Base-by-base conservation (phyloP, 1,139 yeast genomes). In the Saccharomycopsis hybrid region DNA sequence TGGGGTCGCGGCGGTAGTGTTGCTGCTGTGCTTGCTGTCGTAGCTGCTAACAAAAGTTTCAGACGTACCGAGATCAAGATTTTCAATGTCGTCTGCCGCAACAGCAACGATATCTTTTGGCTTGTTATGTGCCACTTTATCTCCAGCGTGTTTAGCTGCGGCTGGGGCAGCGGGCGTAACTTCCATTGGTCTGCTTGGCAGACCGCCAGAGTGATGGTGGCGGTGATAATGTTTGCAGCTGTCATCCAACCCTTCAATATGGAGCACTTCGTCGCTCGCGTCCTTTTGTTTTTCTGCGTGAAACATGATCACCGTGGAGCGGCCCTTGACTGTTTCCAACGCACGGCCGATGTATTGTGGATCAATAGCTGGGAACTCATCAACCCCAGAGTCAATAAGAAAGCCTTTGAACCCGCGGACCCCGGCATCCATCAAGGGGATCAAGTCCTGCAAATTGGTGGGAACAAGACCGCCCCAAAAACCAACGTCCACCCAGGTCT, bases 391-490 rank as follows among this genome's bases (percentile, higher is more conserved):
- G 57, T 88, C 95, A 59, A 89, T 87, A 69, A 89, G 69, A 60
- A 90, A 90, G 36, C 95, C 92, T 64, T 89, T 89, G 70, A 89
- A 89, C 0, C 97, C 97, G 50, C 96, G 73, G 2, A 89, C 96
- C 43, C 97, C 97, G 60, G 86, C 82, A 52, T 78, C 67, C 53
- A 88, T 81, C 58, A 90, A 73, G 0, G 96, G 95, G 28, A 76
- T 70, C 57, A 89, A 71, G 57, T 86, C 81, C 9, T 74, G 68
- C 52, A 82, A 64, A 64, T 90, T 90, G 52, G 74, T 76, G 3
- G 97, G 97, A 38, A 90, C 77, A 56, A 89, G 69, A 0, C 97
- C 97, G 49, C 97, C 97, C 97, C 97, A 90, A 65, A 90, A 89
- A 0, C 89, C 97, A 9, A 86, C 89, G 62, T 90, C 96, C 37